A percentile compares a stretch with the other conserved stretches of the same genome.
Evolutionary conservation across 352 stramenopile species (phyloP).

Genomic region (Pythium angustatum): DNA sequence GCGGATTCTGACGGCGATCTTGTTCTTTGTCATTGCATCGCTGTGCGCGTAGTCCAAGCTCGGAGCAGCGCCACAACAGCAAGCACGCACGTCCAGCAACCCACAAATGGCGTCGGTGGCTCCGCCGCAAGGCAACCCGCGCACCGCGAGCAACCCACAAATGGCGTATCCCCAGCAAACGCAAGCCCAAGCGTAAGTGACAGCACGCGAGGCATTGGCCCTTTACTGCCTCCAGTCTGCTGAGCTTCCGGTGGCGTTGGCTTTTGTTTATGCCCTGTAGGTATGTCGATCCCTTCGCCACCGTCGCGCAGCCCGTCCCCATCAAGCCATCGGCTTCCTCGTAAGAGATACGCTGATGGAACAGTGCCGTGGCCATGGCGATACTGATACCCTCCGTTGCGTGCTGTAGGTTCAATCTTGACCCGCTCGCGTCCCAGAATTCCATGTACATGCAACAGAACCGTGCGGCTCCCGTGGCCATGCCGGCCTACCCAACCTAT

Average conservation of each 20-base stretch:
- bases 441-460: constrained; percentile 29
- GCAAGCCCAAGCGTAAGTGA: too few species aligned
- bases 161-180: constrained; percentile 21
- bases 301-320: constrained; percentile 39
- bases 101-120: constrained; percentile 3
- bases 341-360: constrained; percentile 13
- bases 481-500: constrained; percentile 17
- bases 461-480: neutral
- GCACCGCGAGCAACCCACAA: constrained; percentile 34
- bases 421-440: constrained; percentile 42
- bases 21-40: too few species aligned
- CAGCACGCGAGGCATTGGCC: too few species aligned
- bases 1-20: too few species aligned
- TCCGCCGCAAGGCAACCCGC: constrained; percentile 11
- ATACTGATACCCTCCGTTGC: too few species aligned
- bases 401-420: constrained; percentile 54
- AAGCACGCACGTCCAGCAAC: constrained; percentile 21
- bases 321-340: constrained; percentile 39
- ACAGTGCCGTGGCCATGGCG: too few species aligned
- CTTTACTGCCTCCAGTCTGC: too few species aligned
- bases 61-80: constrained; percentile 23
- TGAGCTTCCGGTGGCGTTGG: too few species aligned
- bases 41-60: constrained; percentile 9
- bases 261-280: too few species aligned
- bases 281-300: constrained; percentile 69